Evolutionary conservation across 345 rosid species (phyloP).

Genomic region (Hibiscus mutabilis): DNA sequence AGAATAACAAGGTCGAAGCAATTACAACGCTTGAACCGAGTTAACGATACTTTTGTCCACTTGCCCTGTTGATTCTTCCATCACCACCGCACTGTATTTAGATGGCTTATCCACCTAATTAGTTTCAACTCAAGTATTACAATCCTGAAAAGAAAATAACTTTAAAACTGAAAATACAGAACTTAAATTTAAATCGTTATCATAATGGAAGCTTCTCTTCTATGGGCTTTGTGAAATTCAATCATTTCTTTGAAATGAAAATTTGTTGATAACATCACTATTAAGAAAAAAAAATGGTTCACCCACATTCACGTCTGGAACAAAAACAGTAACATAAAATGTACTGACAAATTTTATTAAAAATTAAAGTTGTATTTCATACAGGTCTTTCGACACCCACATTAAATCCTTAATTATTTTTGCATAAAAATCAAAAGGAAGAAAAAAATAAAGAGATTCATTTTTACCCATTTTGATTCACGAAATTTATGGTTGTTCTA

Average conservation of each 20-base stretch:
- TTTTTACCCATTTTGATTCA: too few relatives aligned
- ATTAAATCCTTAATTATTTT: too few relatives aligned
- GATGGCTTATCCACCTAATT: slow-evolving; percentile 93
- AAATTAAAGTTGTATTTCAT: too few relatives aligned
- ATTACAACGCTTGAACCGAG: too few relatives aligned
- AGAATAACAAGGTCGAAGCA: too few relatives aligned
- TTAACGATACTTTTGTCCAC: too few relatives aligned
- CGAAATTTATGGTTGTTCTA: too few relatives aligned
- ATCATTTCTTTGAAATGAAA: slow-evolving; percentile 72
- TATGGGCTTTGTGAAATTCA: slow-evolving; percentile 79
- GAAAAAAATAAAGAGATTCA: too few relatives aligned
- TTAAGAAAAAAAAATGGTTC: slow-evolving; percentile 95
- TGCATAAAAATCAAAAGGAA: too few relatives aligned
- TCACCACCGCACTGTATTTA: slow-evolving; percentile 91
- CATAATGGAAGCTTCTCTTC: slow-evolving; percentile 99
- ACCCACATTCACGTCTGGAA: slow-evolving; percentile 17
- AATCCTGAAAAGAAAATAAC: neutral
- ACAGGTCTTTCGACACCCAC: too few relatives aligned
- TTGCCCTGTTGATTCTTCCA: slow-evolving; percentile 74
- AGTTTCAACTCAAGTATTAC: neutral
- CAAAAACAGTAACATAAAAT: too few relatives aligned
- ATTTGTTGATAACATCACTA: slow-evolving; percentile 95
- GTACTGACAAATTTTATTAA: too few relatives aligned
- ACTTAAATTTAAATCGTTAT: slow-evolving; percentile 92
- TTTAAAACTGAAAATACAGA: neutral